These are phyloP conservation scores for Aspergillus novofumigatus DNA, from an alignment of 2,329 filamentous ascomycete species.

Conservation along the genomic window DNA sequence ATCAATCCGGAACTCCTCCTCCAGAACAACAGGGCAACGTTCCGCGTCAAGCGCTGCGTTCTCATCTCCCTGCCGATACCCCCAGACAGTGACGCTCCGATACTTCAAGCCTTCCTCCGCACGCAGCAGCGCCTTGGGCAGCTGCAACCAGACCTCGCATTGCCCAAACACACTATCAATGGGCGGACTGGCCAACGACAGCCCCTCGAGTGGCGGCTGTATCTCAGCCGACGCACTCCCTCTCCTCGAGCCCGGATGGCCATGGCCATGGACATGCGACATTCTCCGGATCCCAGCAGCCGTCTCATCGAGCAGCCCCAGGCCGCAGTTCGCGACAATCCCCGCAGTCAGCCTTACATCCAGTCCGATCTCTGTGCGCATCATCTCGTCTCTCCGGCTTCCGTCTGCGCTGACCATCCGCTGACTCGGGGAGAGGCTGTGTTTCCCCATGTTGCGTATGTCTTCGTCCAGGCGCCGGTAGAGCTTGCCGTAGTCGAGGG, in stretches of 20 bases:
- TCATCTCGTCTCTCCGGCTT: constrained; percentile 27
- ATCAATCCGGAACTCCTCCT: constrained; percentile 40
- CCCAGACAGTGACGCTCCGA: constrained; percentile 32
- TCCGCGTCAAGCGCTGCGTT: constrained; percentile 20
- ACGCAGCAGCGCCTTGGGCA: constrained; percentile 44
- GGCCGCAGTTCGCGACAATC: constrained; percentile 31
- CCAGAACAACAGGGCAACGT: constrained; percentile 26
- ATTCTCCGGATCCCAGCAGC: constrained; percentile 33
- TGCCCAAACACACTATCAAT: constrained; percentile 29
- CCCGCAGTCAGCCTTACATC: constrained; percentile 34
- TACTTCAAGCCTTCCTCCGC: constrained; percentile 41
- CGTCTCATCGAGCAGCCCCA: constrained; percentile 35
- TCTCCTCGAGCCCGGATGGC: constrained; percentile 23
- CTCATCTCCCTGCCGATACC: constrained; percentile 25
- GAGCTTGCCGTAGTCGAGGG: constrained; percentile 46
- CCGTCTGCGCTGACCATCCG: constrained; percentile 26
- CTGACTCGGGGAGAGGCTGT: constrained; percentile 18
- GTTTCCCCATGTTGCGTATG: constrained; percentile 26
- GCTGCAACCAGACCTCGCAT: constrained; percentile 36
- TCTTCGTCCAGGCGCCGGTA: constrained; percentile 40
- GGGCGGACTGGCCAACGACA: constrained; percentile 11
- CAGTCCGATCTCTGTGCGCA: constrained; percentile 24
- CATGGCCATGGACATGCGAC: constrained; percentile 28
- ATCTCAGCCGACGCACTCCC: constrained; percentile 17
- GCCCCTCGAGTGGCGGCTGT: constrained; percentile 3